Percentiles rank a stretch among this genome's conserved stretches.
Conservation (phyloP, 192 early-diverging fungal genomes). For the Gigaspora rosea region DNA sequence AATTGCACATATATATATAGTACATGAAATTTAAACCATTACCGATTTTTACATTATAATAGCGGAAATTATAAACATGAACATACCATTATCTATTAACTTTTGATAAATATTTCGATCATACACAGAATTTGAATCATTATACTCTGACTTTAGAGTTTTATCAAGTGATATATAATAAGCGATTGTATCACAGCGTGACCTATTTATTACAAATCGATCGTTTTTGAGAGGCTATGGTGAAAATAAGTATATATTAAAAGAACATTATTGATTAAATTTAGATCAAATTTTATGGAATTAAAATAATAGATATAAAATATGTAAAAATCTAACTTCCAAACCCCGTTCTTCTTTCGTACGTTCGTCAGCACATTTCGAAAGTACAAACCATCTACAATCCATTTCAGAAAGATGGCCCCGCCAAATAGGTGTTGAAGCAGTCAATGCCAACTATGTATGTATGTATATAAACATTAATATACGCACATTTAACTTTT, state of each 20-base stretch:
- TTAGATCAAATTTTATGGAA: too few relatives aligned
- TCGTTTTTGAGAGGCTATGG: constrained; percentile 66
- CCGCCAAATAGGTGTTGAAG: constrained; percentile 94
- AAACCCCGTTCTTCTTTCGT: constrained; percentile 86
- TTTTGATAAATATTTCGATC: constrained; percentile 32
- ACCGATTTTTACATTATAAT: too few relatives aligned
- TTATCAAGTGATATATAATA: constrained; percentile 85
- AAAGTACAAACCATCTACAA: constrained; percentile 97
- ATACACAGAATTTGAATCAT: constrained; percentile 83
- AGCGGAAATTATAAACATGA: too few relatives aligned
- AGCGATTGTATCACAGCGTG: constrained; percentile 93
- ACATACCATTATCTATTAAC: constrained; percentile 60
- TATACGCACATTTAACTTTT: too few relatives aligned
- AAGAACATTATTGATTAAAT: too few relatives aligned
- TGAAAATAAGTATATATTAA: neutral
- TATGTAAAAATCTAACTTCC: constrained; percentile 47
- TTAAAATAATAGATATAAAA: too few relatives aligned
- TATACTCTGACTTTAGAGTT: constrained; percentile 93
- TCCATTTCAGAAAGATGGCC: constrained; percentile 94
- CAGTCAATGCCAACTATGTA: constrained; percentile 88
- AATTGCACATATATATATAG: too few relatives aligned
- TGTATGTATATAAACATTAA: too few relatives aligned
- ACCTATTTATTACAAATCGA: constrained; percentile 88
- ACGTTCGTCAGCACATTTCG: constrained; percentile 89
- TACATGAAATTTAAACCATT: too few relatives aligned